Evolutionary conservation across 306 rosid species (phyloP).

Genomic region (Oxytropis ochrocephala): DNA sequence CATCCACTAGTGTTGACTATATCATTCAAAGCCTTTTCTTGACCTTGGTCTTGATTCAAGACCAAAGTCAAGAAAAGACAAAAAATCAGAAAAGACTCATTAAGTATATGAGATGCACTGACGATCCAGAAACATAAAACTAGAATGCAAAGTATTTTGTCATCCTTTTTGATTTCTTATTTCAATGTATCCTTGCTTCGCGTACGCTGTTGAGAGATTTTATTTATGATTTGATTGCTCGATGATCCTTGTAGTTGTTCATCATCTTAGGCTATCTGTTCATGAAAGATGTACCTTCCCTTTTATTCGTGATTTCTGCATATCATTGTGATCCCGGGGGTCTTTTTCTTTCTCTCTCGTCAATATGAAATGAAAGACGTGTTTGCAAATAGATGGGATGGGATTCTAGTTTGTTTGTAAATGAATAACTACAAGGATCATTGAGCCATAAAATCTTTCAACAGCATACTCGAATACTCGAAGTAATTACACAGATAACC

Average conservation of each 20-base stretch:
- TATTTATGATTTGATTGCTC: too few species aligned
- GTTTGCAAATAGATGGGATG: not conserved
- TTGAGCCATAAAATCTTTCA: not conserved
- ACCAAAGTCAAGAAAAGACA: conserved; percentile 8
- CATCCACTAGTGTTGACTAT: not conserved
- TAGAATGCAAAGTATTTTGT: not conserved
- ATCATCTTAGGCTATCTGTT: not conserved
- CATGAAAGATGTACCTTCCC: not conserved
- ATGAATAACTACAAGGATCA: not conserved
- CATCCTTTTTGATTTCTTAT: not conserved
- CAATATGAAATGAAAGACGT: not conserved
- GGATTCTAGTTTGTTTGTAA: too few species aligned
- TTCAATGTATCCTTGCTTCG: not conserved
- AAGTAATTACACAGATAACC: not conserved
- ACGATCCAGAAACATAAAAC: not conserved
- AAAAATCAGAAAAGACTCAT: conserved; percentile 44
- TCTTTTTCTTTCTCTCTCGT: too few species aligned
- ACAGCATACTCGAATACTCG: conserved; percentile 34
- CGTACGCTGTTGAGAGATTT: not conserved
- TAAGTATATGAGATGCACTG: not conserved
- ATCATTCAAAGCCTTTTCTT: too few species aligned
- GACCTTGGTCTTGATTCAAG: too few species aligned
- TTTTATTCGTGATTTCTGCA: not conserved
- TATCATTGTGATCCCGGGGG: too few species aligned
- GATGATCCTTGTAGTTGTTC: not conserved